Conservation (phyloP, 2,329 filamentous ascomycete genomes). For the Madurella mycetomatis region DNA sequence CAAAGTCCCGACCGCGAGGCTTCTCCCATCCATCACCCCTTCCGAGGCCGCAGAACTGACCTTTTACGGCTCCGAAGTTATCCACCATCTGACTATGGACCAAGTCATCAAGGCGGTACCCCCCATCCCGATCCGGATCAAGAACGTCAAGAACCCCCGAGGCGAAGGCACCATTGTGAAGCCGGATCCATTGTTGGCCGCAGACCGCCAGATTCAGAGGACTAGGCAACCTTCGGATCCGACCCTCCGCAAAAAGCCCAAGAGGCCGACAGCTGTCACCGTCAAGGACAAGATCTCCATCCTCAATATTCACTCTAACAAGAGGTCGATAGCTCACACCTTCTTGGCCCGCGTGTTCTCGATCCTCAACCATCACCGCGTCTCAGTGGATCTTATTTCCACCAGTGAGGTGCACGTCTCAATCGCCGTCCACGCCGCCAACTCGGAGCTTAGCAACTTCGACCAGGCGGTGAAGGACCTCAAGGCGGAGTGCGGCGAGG, state of each 20-base stretch:
- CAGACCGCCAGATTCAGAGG: slow-evolving; percentile 55
- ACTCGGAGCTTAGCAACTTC: slow-evolving; percentile 57
- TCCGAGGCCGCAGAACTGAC: slow-evolving; percentile 94
- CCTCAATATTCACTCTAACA: slow-evolving; percentile 97
- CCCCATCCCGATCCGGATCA: slow-evolving; percentile 81
- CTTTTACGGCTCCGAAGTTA: slow-evolving; percentile 92
- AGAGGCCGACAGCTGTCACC: slow-evolving; percentile 82
- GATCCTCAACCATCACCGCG: slow-evolving; percentile 77
- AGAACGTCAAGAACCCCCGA: slow-evolving; percentile 84
- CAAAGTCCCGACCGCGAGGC: slow-evolving; percentile 85
- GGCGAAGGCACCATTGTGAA: slow-evolving; percentile 77
- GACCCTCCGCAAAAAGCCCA: slow-evolving; percentile 54
- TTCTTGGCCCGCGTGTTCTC: slow-evolving; percentile 94
- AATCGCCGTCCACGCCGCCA: slow-evolving; percentile 87
- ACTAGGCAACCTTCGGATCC: slow-evolving; percentile 36
- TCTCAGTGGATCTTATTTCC: slow-evolving; percentile 94
- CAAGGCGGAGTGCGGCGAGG: slow-evolving; percentile 69
- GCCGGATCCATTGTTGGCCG: slow-evolving; percentile 60
- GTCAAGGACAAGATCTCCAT: slow-evolving; percentile 97
- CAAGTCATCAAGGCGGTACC: slow-evolving; percentile 78
- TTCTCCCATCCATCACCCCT: slow-evolving; percentile 86
- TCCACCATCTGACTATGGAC: slow-evolving; percentile 98
- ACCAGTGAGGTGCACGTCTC: slow-evolving; percentile 96
- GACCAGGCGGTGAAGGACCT: slow-evolving; percentile 68
- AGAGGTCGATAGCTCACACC: slow-evolving; percentile 89